Evolutionary conservation across 306 rosid species (phyloP).

Genomic region (Mucuna pruriens): DNA sequence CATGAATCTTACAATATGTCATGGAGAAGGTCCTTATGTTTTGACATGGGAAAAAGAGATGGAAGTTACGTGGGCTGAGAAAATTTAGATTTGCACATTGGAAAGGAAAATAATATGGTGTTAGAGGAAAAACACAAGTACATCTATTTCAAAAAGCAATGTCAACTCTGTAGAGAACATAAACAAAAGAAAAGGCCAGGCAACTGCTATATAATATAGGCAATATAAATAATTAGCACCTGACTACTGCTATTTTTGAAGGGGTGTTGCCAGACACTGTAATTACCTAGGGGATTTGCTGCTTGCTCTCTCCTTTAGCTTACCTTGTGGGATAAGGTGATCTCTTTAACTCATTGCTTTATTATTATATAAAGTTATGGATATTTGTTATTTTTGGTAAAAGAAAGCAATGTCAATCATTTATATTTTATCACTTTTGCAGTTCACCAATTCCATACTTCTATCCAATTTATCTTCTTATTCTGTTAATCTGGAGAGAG

Average conservation of each 20-base stretch:
- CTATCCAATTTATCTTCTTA: constrained; percentile 89
- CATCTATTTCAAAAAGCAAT: constrained; percentile 27
- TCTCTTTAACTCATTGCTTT: constrained; percentile 10
- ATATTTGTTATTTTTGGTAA: not conserved
- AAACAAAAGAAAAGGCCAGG: constrained; percentile 36
- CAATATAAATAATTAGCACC: too few species aligned
- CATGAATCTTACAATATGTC: constrained; percentile 44
- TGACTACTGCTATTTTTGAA: constrained; percentile 38
- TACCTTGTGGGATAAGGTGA: constrained; percentile 97
- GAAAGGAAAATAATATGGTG: not conserved
- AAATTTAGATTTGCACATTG: constrained; percentile 9
- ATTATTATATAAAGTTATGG: not conserved
- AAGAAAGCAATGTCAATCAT: constrained; percentile 12
- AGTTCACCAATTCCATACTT: constrained; percentile 95
- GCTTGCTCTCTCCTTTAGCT: constrained; percentile 92
- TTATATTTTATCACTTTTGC: constrained; percentile 43
- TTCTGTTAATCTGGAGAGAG: constrained; percentile 93
- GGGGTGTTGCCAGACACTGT: constrained; percentile 96
- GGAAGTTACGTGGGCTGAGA: constrained; percentile 40
- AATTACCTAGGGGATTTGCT: constrained; percentile 96
- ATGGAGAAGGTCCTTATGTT: constrained; percentile 55
- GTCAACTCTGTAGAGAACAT: constrained; percentile 31
- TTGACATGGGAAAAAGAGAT: constrained; percentile 44
- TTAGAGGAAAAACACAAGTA: constrained; percentile 30
- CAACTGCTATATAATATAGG: too few species aligned